These are phyloP conservation scores for Jamesozyma lodderae DNA, from an alignment of 805 yeast genomes.

Conservation along the genomic window DNA sequence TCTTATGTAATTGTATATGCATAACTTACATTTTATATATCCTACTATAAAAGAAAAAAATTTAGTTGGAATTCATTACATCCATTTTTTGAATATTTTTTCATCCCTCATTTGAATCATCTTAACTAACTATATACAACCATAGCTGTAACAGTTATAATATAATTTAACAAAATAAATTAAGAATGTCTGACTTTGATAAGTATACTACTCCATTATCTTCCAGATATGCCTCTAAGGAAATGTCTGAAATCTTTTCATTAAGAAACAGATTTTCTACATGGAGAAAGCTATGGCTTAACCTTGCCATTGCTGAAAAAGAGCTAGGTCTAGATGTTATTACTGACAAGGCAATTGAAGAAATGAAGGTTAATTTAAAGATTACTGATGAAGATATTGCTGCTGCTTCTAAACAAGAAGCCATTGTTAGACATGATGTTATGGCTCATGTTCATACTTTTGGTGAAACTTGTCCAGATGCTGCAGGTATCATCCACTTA, in stretches of 20 bases:
- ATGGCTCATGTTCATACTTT: slow-evolving; percentile 98
- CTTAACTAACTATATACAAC: too few species aligned
- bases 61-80: too few species aligned
- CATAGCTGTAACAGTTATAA: not conserved
- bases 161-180: too few species aligned
- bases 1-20: too few species aligned
- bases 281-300: slow-evolving; percentile 96
- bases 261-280: slow-evolving; percentile 90
- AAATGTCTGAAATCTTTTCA: slow-evolving; percentile 91
- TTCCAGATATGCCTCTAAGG: slow-evolving; percentile 94
- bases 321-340: slow-evolving; percentile 79
- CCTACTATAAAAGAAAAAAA: too few species aligned
- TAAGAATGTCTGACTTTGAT: slow-evolving; percentile 40
- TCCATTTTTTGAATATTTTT: too few species aligned
- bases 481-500: slow-evolving; percentile 94
- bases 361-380: slow-evolving; percentile 66
- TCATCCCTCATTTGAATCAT: too few species aligned
- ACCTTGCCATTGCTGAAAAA: slow-evolving; percentile 90
- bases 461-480: slow-evolving; percentile 87
- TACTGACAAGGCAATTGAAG: slow-evolving; percentile 83
- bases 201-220: slow-evolving; percentile 88
- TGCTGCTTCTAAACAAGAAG: slow-evolving; percentile 85
- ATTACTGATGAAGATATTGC: slow-evolving; percentile 91
- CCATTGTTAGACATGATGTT: slow-evolving; percentile 96
- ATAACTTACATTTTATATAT: too few species aligned